A percentile compares a stretch with the other conserved stretches of the same genome.
These are phyloP conservation scores for Macrotyloma uniflorum DNA, from an alignment of 306 rosid genomes.

Conservation along the genomic window DNA sequence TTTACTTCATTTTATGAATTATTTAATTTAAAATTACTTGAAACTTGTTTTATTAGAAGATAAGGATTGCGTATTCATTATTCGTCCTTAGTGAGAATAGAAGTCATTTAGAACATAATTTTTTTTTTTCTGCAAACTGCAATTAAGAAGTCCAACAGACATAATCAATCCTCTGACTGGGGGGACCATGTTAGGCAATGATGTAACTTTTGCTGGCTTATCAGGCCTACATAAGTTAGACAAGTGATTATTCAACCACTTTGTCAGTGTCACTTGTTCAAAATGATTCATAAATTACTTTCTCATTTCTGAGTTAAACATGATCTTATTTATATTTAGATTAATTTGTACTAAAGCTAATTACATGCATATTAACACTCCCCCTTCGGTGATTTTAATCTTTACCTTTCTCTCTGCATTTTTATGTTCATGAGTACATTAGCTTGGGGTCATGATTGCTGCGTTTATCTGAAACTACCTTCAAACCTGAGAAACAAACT, in stretches of 20 bases:
- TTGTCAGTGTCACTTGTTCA: not conserved
- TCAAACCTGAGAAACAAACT: not conserved
- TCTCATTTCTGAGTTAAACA: not conserved
- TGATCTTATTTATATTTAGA: not conserved
- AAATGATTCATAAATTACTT: not conserved
- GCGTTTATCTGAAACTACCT: not conserved
- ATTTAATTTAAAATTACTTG: not conserved
- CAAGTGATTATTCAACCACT: not conserved
- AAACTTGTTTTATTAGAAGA: not conserved
- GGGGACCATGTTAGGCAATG: slow-evolving; percentile 1
- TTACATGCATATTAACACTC: not conserved
- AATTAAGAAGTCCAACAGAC: not conserved
- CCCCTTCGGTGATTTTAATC: not conserved
- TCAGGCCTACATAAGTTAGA: not conserved
- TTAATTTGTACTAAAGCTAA: not conserved
- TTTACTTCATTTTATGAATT: not conserved
- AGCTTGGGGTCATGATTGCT: not conserved
- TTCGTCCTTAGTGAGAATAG: not conserved
- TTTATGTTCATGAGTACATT: not conserved
- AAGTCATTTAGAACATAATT: not conserved
- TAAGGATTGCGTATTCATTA: not conserved
- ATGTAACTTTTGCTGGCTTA: not conserved
- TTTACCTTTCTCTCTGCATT: not conserved
- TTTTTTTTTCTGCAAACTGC: too few relatives aligned
- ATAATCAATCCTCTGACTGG: not conserved